These are phyloP conservation scores for Dioscorea zingiberensis DNA, from an alignment of 106 monocot genomes.

Conservation along the genomic window DNA sequence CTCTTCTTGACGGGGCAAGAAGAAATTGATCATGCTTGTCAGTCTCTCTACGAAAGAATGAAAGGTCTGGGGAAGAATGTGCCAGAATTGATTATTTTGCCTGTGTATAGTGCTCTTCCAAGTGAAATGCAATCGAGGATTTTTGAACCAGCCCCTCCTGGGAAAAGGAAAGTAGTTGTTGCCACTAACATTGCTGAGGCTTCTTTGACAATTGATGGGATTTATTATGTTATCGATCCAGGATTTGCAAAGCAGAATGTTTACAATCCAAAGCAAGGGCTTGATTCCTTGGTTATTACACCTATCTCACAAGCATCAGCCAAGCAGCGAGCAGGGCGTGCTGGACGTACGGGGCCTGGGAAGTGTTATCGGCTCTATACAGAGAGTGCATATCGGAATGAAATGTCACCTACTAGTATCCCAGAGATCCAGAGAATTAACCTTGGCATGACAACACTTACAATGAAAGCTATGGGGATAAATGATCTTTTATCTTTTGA, in stretches of 20 bases:
- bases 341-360: constrained; percentile 95
- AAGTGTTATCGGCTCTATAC: constrained; percentile 98
- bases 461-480: constrained; percentile 96
- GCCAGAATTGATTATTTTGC: constrained; percentile 90
- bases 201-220: constrained; percentile 83
- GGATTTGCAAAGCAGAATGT: constrained; percentile 97
- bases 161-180: constrained; percentile 94
- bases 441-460: constrained; percentile 69
- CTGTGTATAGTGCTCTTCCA: constrained; percentile 98
- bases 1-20: constrained; percentile 94
- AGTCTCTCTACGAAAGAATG: constrained; percentile 93
- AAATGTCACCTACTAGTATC: constrained; percentile 87
- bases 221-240: constrained; percentile 96
- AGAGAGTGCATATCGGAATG: constrained; percentile 94
- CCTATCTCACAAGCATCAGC: constrained; percentile 98
- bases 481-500: constrained; percentile 97
- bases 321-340: constrained; percentile 93
- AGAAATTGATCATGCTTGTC: constrained; percentile 95
- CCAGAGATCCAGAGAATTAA: constrained; percentile 98
- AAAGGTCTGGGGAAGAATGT: constrained; percentile 90
- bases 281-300: constrained; percentile 89
- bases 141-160: constrained; percentile 85
- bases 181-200: constrained; percentile 97
- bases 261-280: constrained; percentile 86
- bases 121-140: too few species aligned